A percentile compares a stretch with the other conserved stretches of the same genome.
phyloP scores from a whole-genome alignment of 1,284 basidiomycete genomes.

The Inonotus hispidus region DNA sequence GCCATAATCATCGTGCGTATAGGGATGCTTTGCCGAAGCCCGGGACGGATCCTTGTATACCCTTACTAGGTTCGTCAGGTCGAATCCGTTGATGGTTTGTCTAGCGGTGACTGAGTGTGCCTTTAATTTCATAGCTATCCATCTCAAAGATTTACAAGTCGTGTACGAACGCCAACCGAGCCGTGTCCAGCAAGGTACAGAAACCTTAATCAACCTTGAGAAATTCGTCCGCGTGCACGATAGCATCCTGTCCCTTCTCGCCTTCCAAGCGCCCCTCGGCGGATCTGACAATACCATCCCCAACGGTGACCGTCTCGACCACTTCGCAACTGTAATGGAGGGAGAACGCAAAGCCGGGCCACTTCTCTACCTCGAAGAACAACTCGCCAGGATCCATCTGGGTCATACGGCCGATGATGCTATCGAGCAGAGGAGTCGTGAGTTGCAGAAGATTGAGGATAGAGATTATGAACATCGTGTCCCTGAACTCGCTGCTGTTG shows the following conservation, averaged over 20 bases:
- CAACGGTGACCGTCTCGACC: no score
- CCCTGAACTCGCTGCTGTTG: conserved; percentile 9
- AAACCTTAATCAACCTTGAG: conserved; percentile 38
- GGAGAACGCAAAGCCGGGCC: conserved; percentile 30
- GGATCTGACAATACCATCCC: background rate
- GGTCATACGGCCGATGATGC: conserved; percentile 1
- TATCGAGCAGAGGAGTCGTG: conserved; percentile 12
- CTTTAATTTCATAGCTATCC: conserved; percentile 30
- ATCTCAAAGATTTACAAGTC: conserved; percentile 33
- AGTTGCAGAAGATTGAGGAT: conserved; percentile 10
- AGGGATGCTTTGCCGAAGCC: conserved; percentile 29
- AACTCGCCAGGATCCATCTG: conserved; percentile 24
- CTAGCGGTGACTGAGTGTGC: background rate
- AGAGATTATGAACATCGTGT: conserved; percentile 9
- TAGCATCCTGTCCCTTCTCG: conserved; percentile 31
- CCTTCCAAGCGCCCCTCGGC: conserved; percentile 22
- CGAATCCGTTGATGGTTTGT: no score
- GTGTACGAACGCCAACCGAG: conserved; percentile 28
- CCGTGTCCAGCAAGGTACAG: conserved; percentile 27
- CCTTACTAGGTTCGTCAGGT: conserved; percentile 34
- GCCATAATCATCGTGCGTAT: conserved; percentile 34
- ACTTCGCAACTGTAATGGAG: conserved; percentile 23
- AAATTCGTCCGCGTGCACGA: conserved; percentile 35
- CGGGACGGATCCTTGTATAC: conserved; percentile 28
- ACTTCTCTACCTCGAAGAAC: conserved; percentile 36